Percentiles rank a stretch among this genome's conserved stretches.
Evolutionary conservation across 805 yeast species (phyloP).

Genomic region (Martiniozyma abietophila): DNA sequence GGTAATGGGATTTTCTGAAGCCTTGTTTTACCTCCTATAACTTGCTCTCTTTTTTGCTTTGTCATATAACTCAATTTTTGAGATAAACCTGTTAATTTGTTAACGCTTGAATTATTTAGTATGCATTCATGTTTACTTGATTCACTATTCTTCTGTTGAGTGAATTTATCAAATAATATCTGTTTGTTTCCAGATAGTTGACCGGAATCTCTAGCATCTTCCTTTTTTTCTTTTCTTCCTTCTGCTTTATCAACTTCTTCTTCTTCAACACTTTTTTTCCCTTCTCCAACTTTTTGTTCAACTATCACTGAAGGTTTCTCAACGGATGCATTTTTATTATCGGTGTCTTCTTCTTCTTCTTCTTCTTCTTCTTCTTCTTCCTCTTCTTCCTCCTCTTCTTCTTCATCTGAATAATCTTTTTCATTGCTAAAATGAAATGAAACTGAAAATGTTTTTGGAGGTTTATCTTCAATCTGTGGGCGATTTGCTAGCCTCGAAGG

Average conservation of each 20-base stretch:
- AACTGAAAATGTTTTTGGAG: slow-evolving; percentile 25
- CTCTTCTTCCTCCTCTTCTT: slow-evolving; percentile 4
- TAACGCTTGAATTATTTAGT: too few species aligned
- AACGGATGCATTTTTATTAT: too few species aligned
- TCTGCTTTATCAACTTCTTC: not conserved
- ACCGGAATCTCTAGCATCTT: too few species aligned
- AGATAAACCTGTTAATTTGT: slow-evolving; percentile 16
- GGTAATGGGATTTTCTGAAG: slow-evolving; percentile 17
- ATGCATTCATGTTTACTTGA: too few species aligned
- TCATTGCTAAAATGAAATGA: slow-evolving; percentile 17
- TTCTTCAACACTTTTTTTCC: not conserved
- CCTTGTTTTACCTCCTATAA: slow-evolving; percentile 3
- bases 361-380: slow-evolving; percentile 1
- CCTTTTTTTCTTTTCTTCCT: too few species aligned
- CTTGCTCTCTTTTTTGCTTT: slow-evolving; percentile 11
- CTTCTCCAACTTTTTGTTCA: not conserved
- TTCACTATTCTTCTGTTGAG: too few species aligned
- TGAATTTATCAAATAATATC: too few species aligned
- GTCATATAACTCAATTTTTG: slow-evolving; percentile 8
- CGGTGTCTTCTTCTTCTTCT: not conserved
- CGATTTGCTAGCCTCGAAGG: slow-evolving; percentile 19
- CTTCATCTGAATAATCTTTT: slow-evolving; percentile 9
- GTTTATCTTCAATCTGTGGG: slow-evolving; percentile 23
- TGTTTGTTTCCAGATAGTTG: too few species aligned
- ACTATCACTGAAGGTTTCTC: not conserved